A percentile compares a stretch with the other conserved stretches of the same genome.
Evolutionary conservation across 2,329 filamentous ascomycete genomes (phyloP).

Genomic region (Mariannaea sp.): DNA sequence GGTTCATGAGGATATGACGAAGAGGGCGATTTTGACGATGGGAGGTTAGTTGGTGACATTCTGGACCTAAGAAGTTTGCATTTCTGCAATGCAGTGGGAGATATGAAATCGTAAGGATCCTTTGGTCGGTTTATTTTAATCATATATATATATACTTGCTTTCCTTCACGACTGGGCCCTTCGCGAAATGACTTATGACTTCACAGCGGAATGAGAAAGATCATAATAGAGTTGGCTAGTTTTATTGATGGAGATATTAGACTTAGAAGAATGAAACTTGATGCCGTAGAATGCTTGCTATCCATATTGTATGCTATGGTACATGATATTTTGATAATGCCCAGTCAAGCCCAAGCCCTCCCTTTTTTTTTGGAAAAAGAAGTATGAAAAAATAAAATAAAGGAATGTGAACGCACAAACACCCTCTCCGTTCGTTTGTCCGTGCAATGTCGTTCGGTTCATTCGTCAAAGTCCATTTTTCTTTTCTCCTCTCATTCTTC

Average conservation of each 20-base stretch:
- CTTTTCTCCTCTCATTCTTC: slow-evolving; percentile 16
- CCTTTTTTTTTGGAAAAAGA: no score
- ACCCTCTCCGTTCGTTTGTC: slow-evolving; percentile 8
- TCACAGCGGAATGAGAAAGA: not conserved
- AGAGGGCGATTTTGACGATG: slow-evolving; percentile 44
- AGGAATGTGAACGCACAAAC: slow-evolving; percentile 18
- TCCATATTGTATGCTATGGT: slow-evolving; percentile 24
- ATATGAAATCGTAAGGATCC: no score
- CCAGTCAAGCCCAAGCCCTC: slow-evolving; percentile 24
- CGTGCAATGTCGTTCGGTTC: slow-evolving; percentile 14
- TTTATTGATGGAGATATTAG: not conserved
- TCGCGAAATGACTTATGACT: no score
- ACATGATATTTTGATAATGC: slow-evolving; percentile 36
- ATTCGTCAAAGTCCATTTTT: slow-evolving; percentile 18
- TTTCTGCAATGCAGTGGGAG: no score
- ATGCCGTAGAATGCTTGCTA: slow-evolving; percentile 26
- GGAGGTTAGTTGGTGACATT: slow-evolving; percentile 11
- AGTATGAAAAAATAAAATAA: not conserved
- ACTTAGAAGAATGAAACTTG: slow-evolving; percentile 14
- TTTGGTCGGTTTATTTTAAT: no score
- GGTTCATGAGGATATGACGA: slow-evolving; percentile 66
- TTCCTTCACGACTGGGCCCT: no score
- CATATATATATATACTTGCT: no score
- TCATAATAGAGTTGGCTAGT: no score
- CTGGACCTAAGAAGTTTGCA: not conserved